These are phyloP conservation scores for Lasiodiplodia sp. DNA, from an alignment of 2,329 filamentous ascomycete species.

Conservation along the genomic window DNA sequence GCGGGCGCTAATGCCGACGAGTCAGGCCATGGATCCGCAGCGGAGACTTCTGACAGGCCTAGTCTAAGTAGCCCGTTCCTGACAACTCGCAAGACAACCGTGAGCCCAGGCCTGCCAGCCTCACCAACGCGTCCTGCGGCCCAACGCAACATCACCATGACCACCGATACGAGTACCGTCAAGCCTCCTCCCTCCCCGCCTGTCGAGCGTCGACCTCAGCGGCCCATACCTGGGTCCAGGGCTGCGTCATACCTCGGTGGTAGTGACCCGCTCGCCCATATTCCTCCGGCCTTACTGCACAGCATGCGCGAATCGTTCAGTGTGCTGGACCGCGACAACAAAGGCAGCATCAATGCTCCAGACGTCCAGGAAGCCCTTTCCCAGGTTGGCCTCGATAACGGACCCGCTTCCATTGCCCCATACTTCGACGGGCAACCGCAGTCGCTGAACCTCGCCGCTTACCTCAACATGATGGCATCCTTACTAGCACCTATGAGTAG, in stretches of 20 bases:
- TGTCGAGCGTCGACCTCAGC: conserved; percentile 46
- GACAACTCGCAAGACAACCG: conserved; percentile 41
- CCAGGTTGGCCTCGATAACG: conserved; percentile 82
- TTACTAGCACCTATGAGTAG: conserved; percentile 78
- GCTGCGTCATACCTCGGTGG: conserved; percentile 26
- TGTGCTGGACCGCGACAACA: conserved; percentile 88
- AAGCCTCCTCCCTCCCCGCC: conserved; percentile 34
- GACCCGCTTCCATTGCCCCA: conserved; percentile 71
- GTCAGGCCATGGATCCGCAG: conserved; percentile 31
- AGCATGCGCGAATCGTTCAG: conserved; percentile 93
- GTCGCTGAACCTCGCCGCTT: conserved; percentile 83
- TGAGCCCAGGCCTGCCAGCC: conserved; percentile 39
- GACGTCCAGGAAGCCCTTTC: conserved; percentile 88
- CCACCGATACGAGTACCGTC: conserved; percentile 24
- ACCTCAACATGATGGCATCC: conserved; percentile 81
- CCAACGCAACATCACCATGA: conserved; percentile 35
- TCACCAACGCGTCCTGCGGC: conserved; percentile 41
- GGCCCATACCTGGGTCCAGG: conserved; percentile 41
- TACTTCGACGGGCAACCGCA: conserved; percentile 82
- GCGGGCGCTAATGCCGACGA: conserved; percentile 14
- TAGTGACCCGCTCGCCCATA: conserved; percentile 65
- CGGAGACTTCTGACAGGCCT: conserved; percentile 42
- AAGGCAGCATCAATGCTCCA: conserved; percentile 80
- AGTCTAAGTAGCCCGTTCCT: conserved; percentile 34
- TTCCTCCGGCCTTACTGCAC: conserved; percentile 83